Evolutionary conservation across 495 filamentous ascomycete genomes (phyloP).

Genomic region (Aspergillus homomorphus): DNA sequence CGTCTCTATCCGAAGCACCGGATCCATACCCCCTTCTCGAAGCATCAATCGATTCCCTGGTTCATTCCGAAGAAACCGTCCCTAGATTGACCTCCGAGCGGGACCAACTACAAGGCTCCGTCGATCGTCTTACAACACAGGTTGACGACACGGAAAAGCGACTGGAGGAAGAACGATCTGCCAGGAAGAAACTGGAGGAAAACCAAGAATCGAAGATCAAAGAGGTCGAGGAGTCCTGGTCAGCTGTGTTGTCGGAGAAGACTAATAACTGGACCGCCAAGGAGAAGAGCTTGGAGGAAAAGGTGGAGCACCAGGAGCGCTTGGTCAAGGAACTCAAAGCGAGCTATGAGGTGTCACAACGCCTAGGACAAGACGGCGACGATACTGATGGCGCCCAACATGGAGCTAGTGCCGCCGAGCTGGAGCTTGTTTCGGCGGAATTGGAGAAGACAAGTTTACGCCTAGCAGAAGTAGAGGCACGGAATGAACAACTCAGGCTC

Average conservation of each 20-base stretch:
- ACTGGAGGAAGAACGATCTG: constrained; percentile 67
- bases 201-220: constrained; percentile 71
- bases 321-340: constrained; percentile 93
- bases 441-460: constrained; percentile 84
- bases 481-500: constrained; percentile 89
- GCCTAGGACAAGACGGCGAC: constrained; percentile 71
- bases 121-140: constrained; percentile 81
- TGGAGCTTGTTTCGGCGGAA: constrained; percentile 89
- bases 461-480: constrained; percentile 85
- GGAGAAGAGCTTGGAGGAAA: constrained; percentile 87
- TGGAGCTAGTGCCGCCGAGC: constrained; percentile 77
- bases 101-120: constrained; percentile 73
- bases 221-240: constrained; percentile 87
- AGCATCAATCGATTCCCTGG: constrained; percentile 89
- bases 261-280: constrained; percentile 95
- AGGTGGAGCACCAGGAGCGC: constrained; percentile 89
- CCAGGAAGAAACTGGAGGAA: constrained; percentile 71
- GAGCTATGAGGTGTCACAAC: constrained; percentile 93
- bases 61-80: constrained; percentile 83
- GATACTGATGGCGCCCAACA: constrained; percentile 51
- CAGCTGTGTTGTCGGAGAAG: constrained; percentile 89
- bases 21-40: constrained; percentile 96
- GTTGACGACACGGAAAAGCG: constrained; percentile 79
- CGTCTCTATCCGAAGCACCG: constrained; percentile 87
- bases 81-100: constrained; percentile 86